These are phyloP conservation scores for Plenodomus lindquistii DNA, from an alignment of 2,329 filamentous ascomycete genomes.

Conservation along the genomic window DNA sequence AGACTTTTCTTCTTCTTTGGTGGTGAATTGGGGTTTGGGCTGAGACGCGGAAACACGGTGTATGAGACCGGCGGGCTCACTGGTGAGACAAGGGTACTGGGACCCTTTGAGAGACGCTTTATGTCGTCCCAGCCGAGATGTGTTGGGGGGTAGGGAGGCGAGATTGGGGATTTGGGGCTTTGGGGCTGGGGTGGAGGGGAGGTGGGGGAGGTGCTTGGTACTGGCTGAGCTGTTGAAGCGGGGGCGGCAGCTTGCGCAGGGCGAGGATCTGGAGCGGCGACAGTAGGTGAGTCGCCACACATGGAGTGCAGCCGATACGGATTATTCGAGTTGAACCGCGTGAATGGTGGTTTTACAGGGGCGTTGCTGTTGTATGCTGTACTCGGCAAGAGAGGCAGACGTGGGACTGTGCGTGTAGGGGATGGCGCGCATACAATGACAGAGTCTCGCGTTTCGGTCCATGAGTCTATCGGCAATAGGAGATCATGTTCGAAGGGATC, in stretches of 20 bases:
- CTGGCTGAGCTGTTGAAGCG: neutral
- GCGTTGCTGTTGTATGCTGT: neutral
- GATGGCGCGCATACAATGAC: conserved; percentile 30
- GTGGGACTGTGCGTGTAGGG: conserved; percentile 21
- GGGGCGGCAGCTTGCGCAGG: neutral
- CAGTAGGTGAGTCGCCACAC: conserved; percentile 1
- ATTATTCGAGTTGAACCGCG: neutral
- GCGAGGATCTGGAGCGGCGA: neutral
- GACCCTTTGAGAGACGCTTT: conserved; percentile 17
- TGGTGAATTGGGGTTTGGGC: neutral
- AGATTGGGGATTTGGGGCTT: conserved; percentile 1
- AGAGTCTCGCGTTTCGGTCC: conserved; percentile 34
- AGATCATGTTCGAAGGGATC: conserved; percentile 37
- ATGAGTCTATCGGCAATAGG: conserved; percentile 30
- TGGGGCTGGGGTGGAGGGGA: neutral
- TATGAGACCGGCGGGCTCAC: neutral
- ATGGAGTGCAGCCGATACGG: neutral
- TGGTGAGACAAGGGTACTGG: neutral
- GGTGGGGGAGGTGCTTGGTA: too few relatives aligned
- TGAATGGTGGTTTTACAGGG: neutral
- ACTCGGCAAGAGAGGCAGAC: neutral
- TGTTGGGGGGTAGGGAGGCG: conserved; percentile 7
- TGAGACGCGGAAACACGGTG: neutral
- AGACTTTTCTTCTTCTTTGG: neutral
- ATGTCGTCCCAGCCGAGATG: conserved; percentile 37